Evolutionary conservation across 228 moss, liverwort and hornwort species (phyloP), one percentile per base, ranked within the genome.

Genomic region (Sphagnum fallax): DNA sequence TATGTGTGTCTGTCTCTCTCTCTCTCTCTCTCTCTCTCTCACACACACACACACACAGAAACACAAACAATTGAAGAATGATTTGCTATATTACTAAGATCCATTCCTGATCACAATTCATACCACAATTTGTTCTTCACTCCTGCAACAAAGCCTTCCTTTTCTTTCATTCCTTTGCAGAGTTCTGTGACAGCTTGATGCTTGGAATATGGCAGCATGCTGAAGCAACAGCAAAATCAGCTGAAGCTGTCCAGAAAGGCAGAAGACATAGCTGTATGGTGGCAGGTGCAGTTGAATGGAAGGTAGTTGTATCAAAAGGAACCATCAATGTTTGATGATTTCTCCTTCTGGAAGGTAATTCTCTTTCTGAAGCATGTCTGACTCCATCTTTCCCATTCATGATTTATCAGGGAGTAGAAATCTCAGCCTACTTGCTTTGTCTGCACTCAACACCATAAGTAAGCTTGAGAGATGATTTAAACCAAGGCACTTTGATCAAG

Each of bases 261-360:
- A 48, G 88, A 89, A 62, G 89, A 89, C 69, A 79, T 91, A 66
- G 79, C 80, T 70, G 84, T 82, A 18, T 2, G 2, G 32, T 89
- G 91, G 10, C 87, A 84, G 66, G 84, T 84, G 50, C 89, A 84
- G 57, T 86, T 88, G 89, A 94, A 84, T 67, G 88, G 91, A 58
- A 78, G 86, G 74, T 89, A 94, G 77, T 70, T 94, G 64, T 82
- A 79, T 76, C 61, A 80, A 18, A 75, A 66, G 68, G 80, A 89
- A 60, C 93, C 93, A 51, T 85, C 85, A 85, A 89, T 89, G 47
- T 93, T 93, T 52, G 87, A 91, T 62, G 93, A 91, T 69, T 32
- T 32, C 32, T 32, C 32, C 32, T 32, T 32, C 32, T 32, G 32
- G 32, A 32, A 32, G 32, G 32, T 32, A 32, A 32, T 32, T 2